Evolutionary conservation across 495 filamentous ascomycete genomes (phyloP).

Genomic region (Parathielavia appendiculata): DNA sequence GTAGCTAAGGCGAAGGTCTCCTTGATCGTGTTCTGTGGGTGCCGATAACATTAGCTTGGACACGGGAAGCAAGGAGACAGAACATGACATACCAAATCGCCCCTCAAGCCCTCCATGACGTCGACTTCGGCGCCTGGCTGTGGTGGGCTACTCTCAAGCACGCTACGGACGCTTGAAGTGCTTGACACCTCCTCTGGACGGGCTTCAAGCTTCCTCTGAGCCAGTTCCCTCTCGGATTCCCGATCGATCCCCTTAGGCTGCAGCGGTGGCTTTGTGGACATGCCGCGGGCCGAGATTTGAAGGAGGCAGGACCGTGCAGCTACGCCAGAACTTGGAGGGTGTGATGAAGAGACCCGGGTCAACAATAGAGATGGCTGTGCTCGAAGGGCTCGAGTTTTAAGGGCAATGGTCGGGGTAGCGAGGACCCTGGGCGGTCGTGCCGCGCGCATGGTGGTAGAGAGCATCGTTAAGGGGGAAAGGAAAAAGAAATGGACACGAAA

Average conservation of each 20-base stretch:
- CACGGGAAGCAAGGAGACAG: neutral
- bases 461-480: neutral
- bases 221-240: slow-evolving; percentile 48
- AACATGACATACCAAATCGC: slow-evolving; percentile 63
- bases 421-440: neutral
- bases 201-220: slow-evolving; percentile 47
- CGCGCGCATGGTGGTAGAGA: neutral
- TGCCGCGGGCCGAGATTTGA: slow-evolving; percentile 9
- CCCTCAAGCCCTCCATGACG: slow-evolving; percentile 62
- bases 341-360: neutral
- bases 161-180: slow-evolving; percentile 51
- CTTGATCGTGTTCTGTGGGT: slow-evolving; percentile 64
- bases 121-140: slow-evolving; percentile 46
- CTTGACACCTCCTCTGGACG: slow-evolving; percentile 55
- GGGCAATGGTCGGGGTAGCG: neutral
- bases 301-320: neutral
- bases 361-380: neutral
- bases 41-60: neutral
- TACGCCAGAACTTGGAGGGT: neutral
- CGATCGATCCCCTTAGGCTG: slow-evolving; percentile 40
- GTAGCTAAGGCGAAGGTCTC: slow-evolving; percentile 76
- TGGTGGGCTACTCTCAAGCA: slow-evolving; percentile 42
- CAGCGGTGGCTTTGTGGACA: slow-evolving; percentile 27
- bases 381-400: neutral
- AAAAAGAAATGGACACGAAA: neutral